A percentile compares a stretch with the other conserved stretches of the same genome.
These are phyloP conservation scores for Penicillium occitanis DNA, from an alignment of 2,329 filamentous ascomycete genomes.

Conservation along the genomic window DNA sequence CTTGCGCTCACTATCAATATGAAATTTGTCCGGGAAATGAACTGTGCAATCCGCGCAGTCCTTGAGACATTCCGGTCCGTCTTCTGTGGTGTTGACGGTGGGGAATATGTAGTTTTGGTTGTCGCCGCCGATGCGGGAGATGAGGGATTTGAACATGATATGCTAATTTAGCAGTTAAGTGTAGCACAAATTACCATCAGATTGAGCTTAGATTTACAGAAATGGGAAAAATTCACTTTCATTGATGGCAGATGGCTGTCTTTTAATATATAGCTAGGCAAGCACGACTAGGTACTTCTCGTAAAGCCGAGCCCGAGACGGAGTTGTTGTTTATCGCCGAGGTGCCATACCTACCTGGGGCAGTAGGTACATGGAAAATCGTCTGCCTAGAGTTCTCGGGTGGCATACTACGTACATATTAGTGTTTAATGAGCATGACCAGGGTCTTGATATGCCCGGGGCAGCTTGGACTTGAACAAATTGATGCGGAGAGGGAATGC, in stretches of 20 bases:
- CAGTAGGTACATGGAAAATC: not conserved
- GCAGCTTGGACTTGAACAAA: not conserved
- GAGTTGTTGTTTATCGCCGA: not conserved
- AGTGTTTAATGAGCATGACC: not conserved
- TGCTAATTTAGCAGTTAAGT: not conserved
- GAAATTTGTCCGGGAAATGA: conserved; percentile 37
- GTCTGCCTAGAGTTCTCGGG: not conserved
- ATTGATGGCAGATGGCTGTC: not conserved
- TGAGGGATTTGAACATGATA: conserved; percentile 33
- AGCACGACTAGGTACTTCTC: not conserved
- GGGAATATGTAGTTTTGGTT: conserved; percentile 36
- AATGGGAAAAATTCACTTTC: not conserved
- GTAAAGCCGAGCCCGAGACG: conserved; percentile 2
- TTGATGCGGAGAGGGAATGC: not conserved
- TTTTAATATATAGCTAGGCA: not conserved
- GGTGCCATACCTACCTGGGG: not conserved
- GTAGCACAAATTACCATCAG: not conserved
- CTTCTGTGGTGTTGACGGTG: conserved; percentile 34
- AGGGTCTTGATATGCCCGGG: not conserved
- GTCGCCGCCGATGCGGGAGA: conserved; percentile 29
- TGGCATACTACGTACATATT: too few relatives aligned
- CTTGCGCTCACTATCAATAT: conserved; percentile 32
- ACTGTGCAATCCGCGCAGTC: conserved; percentile 42
- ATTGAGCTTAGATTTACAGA: not conserved
- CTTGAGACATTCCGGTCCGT: conserved; percentile 37